Evolutionary conservation across 2,329 filamentous ascomycete genomes (phyloP).

Genomic region (Corinectria fuckeliana): DNA sequence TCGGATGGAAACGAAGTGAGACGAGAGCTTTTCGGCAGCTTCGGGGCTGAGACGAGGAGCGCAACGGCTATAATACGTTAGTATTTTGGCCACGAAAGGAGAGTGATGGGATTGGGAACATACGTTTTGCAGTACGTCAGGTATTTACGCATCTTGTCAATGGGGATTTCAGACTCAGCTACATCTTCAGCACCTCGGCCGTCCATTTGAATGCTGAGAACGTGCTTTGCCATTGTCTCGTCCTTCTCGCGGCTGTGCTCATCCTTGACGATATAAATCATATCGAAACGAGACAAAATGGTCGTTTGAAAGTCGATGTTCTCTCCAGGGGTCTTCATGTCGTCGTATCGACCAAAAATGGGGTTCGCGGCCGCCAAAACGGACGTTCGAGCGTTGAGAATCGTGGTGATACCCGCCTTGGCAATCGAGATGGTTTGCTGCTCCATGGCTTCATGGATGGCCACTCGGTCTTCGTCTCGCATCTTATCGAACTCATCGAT

Average conservation of each 20-base stretch:
- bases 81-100: constrained; percentile 4
- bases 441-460: constrained; percentile 99
- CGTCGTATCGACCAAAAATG: constrained; percentile 96
- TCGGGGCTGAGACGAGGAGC: constrained; percentile 89
- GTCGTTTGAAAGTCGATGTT: constrained; percentile 99
- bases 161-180: constrained; percentile 84
- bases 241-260: constrained; percentile 90
- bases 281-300: constrained; percentile 96
- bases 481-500: constrained; percentile 99
- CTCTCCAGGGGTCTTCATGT: constrained; percentile 95
- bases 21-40: constrained; percentile 94
- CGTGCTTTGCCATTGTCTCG: constrained; percentile 92
- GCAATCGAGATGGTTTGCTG: constrained; percentile 99
- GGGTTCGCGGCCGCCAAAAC: constrained; percentile 96
- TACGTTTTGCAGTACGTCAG: constrained; percentile 96
- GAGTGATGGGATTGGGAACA: constrained; percentile 43
- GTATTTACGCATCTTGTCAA: constrained; percentile 97
- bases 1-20: constrained; percentile 95
- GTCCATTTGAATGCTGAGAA: constrained; percentile 97
- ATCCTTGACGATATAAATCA: constrained; percentile 99
- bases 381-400: constrained; percentile 93
- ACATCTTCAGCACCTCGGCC: constrained; percentile 82
- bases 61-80: constrained; percentile 70
- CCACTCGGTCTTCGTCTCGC: constrained; percentile 96
- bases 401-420: constrained; percentile 97